A percentile compares a stretch with the other conserved stretches of the same genome.
These are phyloP conservation scores for Violaceomyces palustris DNA, from an alignment of 1,284 basidiomycete genomes.

Conservation along the genomic window DNA sequence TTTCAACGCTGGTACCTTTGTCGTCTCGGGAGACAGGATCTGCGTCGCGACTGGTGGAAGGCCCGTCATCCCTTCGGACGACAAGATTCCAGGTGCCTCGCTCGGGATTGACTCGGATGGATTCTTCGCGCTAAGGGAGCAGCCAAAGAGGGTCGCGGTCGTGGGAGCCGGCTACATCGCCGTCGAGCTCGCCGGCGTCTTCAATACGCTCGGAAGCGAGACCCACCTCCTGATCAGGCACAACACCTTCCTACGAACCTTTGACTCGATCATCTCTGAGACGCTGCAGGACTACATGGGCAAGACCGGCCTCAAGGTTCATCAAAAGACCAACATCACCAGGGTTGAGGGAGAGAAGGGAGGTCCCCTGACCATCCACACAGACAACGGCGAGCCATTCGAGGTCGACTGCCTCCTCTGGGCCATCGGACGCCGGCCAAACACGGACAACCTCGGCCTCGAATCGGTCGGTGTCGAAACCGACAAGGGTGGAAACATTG, in stretches of 20 bases:
- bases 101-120: constrained; percentile 90
- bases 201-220: constrained; percentile 58
- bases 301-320: constrained; percentile 80
- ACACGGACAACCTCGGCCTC: constrained; percentile 73
- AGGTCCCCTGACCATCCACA: constrained; percentile 39
- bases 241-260: constrained; percentile 83
- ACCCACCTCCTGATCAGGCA: constrained; percentile 86
- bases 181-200: constrained; percentile 62
- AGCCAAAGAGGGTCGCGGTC: constrained; percentile 87
- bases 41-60: constrained; percentile 76
- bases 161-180: constrained; percentile 97
- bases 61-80: constrained; percentile 74
- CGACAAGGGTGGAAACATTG: constrained; percentile 72
- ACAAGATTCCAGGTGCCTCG: constrained; percentile 78
- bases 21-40: constrained; percentile 46
- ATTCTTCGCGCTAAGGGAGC: constrained; percentile 85
- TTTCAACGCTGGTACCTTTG: constrained; percentile 56
- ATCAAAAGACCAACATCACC: constrained; percentile 70
- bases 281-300: constrained; percentile 90
- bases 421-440: constrained; percentile 86
- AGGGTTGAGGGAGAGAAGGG: constrained; percentile 63
- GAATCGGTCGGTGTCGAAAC: constrained; percentile 72
- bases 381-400: constrained; percentile 64
- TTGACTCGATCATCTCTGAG: constrained; percentile 83
- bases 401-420: constrained; percentile 86